These are phyloP conservation scores for Nemania abortiva DNA, from an alignment of 2,329 filamentous ascomycete genomes.

Conservation along the genomic window DNA sequence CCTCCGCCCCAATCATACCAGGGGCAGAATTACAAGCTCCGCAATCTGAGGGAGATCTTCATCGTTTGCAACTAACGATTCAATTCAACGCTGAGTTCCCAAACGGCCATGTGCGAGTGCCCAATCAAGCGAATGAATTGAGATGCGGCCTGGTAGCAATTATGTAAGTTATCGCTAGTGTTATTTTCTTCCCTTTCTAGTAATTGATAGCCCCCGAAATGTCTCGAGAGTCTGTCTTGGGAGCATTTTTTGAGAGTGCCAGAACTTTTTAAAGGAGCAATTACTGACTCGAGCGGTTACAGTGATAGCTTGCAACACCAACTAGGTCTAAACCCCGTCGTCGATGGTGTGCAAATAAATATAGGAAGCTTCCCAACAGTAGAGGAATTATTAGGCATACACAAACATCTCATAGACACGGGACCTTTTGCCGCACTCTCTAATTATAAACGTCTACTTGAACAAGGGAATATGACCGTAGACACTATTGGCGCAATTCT, in stretches of 20 bases:
- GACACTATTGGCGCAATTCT: conserved; percentile 9
- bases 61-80: background rate
- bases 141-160: conserved; percentile 39
- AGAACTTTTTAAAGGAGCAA: no score
- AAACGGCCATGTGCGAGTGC: conserved; percentile 21
- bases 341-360: conserved; percentile 22
- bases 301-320: conserved; percentile 36
- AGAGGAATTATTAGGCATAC: background rate
- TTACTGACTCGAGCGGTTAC: no score
- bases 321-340: conserved; percentile 13
- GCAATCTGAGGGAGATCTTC: background rate
- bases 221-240: no score
- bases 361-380: conserved; percentile 5
- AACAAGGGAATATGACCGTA: background rate
- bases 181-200: no score
- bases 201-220: no score
- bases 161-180: no score
- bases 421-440: no score
- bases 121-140: background rate
- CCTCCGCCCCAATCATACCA: background rate
- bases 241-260: no score
- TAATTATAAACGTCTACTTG: no score
- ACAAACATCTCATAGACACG: background rate
- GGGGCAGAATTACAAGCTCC: background rate
- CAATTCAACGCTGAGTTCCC: conserved; percentile 26